Evolutionary conservation across 805 yeast species (phyloP).

Genomic region (Candida silvicultrix): DNA sequence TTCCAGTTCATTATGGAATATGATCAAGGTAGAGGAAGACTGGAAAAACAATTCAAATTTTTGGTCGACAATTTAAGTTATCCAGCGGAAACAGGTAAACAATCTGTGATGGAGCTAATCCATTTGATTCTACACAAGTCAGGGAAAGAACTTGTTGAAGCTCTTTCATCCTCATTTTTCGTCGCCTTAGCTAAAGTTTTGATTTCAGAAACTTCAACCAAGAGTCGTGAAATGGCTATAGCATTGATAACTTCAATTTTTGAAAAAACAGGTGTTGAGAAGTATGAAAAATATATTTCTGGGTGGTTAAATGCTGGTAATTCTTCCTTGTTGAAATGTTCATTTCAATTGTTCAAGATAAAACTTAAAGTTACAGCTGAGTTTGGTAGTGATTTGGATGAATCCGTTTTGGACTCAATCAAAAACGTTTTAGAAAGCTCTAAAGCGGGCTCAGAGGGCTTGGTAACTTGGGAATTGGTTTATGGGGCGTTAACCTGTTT

Average conservation of each 20-base stretch:
- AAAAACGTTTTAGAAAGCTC: slow-evolving; percentile 28
- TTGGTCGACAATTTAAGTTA: slow-evolving; percentile 77
- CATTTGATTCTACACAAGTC: slow-evolving; percentile 65
- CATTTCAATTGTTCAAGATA: slow-evolving; percentile 66
- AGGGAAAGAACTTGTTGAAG: slow-evolving; percentile 48
- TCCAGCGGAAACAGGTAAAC: slow-evolving; percentile 81
- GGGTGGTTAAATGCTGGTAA: slow-evolving; percentile 61
- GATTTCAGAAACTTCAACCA: slow-evolving; percentile 69
- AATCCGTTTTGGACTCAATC: slow-evolving; percentile 29
- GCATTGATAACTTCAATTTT: slow-evolving; percentile 52
- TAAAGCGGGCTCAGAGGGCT: slow-evolving; percentile 31
- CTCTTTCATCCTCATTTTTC: slow-evolving; percentile 70
- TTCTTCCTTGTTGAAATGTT: slow-evolving; percentile 56
- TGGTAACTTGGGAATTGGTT: slow-evolving; percentile 69
- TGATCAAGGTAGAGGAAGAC: slow-evolving; percentile 83
- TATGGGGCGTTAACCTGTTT: slow-evolving; percentile 59
- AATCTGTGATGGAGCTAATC: slow-evolving; percentile 84
- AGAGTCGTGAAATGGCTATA: slow-evolving; percentile 81
- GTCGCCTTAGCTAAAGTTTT: slow-evolving; percentile 74
- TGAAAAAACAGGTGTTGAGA: slow-evolving; percentile 35
- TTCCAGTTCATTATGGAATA: slow-evolving; percentile 87
- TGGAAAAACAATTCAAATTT: slow-evolving; percentile 77
- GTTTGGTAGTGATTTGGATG: slow-evolving; percentile 41
- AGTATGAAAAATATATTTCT: slow-evolving; percentile 29
- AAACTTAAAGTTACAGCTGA: slow-evolving; percentile 34